Conservation (phyloP, 2,329 filamentous ascomycete species). For the Dactylellina haptotyla region DNA sequence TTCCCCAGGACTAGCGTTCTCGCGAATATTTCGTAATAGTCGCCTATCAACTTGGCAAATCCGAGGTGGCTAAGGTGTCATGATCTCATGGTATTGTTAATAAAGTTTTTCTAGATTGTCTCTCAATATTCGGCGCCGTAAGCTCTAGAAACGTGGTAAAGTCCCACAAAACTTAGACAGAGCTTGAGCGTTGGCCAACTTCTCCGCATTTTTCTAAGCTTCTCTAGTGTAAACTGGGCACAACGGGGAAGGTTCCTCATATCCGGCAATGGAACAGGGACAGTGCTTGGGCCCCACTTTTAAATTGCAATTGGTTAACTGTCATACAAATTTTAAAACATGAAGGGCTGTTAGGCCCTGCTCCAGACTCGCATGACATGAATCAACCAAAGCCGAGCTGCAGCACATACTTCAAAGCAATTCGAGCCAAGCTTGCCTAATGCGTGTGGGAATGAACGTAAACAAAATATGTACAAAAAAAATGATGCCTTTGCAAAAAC, state of each 20-base stretch:
- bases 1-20: no score
- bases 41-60: no score
- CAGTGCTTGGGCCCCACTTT: not conserved
- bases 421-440: constrained; percentile 3
- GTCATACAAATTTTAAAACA: constrained; percentile 36
- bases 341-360: constrained; percentile 15
- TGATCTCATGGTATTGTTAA: no score
- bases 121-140: no score
- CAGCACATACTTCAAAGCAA: not conserved
- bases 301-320: not conserved
- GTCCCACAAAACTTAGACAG: no score
- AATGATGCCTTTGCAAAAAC: constrained; percentile 3
- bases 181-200: not conserved
- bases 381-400: not conserved
- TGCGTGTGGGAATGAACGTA: constrained; percentile 20
- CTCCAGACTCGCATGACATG: constrained; percentile 22
- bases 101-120: no score
- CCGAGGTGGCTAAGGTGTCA: no score
- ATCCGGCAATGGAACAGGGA: constrained; percentile 7
- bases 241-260: constrained; percentile 8
- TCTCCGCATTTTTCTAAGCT: not conserved
- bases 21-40: no score
- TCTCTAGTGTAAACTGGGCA: not conserved
- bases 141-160: no score
- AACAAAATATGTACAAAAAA: no score